Evolutionary conservation across 129 eudicot genomes (phyloP).

Genomic region (Ambrosia trifida): DNA sequence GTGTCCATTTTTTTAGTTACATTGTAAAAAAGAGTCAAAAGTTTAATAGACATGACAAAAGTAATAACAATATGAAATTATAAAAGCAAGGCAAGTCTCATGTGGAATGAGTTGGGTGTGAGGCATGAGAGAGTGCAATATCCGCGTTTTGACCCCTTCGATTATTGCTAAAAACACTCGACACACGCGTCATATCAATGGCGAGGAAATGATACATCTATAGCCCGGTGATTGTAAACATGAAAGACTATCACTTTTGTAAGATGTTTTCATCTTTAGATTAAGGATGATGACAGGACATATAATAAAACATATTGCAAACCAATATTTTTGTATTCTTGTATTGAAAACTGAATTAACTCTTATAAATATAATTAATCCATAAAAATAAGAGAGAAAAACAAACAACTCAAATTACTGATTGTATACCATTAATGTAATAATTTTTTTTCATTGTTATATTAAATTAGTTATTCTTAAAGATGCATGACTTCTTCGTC

Average conservation of each 20-base stretch:
- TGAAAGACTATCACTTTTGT: not conserved
- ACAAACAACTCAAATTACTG: not conserved
- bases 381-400: not conserved
- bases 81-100: too few relatives aligned
- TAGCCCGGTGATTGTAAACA: too few relatives aligned
- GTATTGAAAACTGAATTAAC: not conserved
- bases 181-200: too few relatives aligned
- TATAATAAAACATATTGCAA: not conserved
- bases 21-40: not conserved
- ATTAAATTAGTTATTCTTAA: too few relatives aligned
- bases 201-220: too few relatives aligned
- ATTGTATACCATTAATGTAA: not conserved
- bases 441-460: not conserved
- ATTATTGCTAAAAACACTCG: not conserved
- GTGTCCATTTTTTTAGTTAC: not conserved
- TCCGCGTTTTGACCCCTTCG: not conserved
- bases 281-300: not conserved
- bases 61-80: too few relatives aligned
- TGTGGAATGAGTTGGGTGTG: too few relatives aligned
- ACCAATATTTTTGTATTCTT: not conserved
- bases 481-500: too few relatives aligned
- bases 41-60: too few relatives aligned
- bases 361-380: not conserved
- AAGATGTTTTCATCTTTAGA: not conserved
- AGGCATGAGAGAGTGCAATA: too few relatives aligned